Evolutionary conservation across 164 flowering plant genomes (phyloP).

Genomic region (Protea cynaroides): DNA sequence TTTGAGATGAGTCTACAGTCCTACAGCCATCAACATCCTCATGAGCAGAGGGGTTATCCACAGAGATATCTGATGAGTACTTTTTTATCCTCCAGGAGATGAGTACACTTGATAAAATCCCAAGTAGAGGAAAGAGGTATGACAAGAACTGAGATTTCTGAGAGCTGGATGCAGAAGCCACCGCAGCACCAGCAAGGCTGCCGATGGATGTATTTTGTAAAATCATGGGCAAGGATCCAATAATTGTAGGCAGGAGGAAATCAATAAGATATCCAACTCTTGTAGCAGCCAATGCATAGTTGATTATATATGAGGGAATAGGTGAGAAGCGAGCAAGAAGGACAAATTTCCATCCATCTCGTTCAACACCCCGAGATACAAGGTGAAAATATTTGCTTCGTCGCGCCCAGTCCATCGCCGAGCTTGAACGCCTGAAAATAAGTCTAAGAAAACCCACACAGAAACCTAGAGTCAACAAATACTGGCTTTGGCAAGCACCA

Average conservation of each 20-base stretch:
- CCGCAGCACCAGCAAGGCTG: slow-evolving; percentile 92
- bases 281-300: slow-evolving; percentile 94
- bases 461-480: not conserved
- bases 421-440: slow-evolving; percentile 43
- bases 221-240: slow-evolving; percentile 92
- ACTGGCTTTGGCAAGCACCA: not conserved
- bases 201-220: slow-evolving; percentile 70
- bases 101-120: slow-evolving; percentile 72
- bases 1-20: slow-evolving; percentile 16
- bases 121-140: slow-evolving; percentile 64
- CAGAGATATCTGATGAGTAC: slow-evolving; percentile 51
- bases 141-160: slow-evolving; percentile 59
- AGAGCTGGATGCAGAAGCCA: slow-evolving; percentile 64
- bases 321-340: slow-evolving; percentile 81
- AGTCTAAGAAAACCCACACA: slow-evolving; percentile 27
- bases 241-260: slow-evolving; percentile 72
- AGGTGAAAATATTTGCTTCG: slow-evolving; percentile 48
- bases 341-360: slow-evolving; percentile 74
- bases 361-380: slow-evolving; percentile 55
- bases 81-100: slow-evolving; percentile 79
- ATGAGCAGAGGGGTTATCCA: slow-evolving; percentile 19
- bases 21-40: slow-evolving; percentile 14
- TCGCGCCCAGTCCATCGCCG: slow-evolving; percentile 53
- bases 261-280: slow-evolving; percentile 62
- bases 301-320: slow-evolving; percentile 64